Conservation (phyloP, 306 rosid genomes). For the Mucuna pruriens region DNA sequence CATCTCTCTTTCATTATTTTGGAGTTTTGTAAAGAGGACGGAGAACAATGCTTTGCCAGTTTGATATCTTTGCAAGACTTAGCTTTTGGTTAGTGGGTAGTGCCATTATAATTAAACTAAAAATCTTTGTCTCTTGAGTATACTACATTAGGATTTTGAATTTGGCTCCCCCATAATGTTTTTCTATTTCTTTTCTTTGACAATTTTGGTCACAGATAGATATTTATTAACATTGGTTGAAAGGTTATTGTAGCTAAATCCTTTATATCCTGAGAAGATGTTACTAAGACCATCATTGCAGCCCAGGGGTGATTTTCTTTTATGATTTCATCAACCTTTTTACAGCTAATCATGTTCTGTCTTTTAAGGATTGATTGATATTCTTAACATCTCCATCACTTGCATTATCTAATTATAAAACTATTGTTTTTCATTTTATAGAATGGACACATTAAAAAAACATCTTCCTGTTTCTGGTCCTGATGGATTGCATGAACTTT, state of each 20-base stretch:
- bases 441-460: slow-evolving; percentile 78
- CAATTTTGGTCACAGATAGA: background rate
- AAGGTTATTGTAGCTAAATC: background rate
- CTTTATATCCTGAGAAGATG: background rate
- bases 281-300: background rate
- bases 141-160: background rate
- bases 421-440: slow-evolving; percentile 32
- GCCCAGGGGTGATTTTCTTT: background rate
- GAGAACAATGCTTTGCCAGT: background rate
- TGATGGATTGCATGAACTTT: slow-evolving; percentile 67
- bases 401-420: background rate
- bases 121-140: background rate
- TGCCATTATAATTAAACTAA: background rate
- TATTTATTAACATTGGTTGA: background rate
- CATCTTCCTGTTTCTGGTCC: slow-evolving; percentile 67
- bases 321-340: background rate
- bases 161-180: background rate
- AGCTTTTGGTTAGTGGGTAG: background rate
- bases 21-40: background rate
- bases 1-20: background rate
- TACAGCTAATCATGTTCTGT: background rate
- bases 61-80: background rate
- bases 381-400: background rate
- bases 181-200: background rate
- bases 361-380: background rate